A percentile compares a stretch with the other conserved stretches of the same genome.
Evolutionary conservation across 2,329 filamentous ascomycete genomes (phyloP).

Genomic region (Aspergillus versicolor): DNA sequence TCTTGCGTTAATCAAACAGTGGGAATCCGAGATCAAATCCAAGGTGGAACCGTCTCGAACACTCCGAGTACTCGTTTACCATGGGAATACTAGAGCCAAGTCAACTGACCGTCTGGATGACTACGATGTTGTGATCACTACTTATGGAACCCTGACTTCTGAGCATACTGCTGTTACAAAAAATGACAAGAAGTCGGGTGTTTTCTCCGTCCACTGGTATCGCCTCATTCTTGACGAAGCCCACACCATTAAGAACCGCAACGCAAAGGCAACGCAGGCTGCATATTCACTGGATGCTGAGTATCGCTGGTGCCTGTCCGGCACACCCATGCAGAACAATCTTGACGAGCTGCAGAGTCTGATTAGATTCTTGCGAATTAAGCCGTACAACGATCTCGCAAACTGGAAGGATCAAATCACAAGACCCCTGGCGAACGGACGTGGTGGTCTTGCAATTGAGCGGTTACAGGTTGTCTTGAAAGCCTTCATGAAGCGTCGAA

Average conservation of each 20-base stretch:
- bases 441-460: constrained; percentile 83
- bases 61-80: constrained; percentile 83
- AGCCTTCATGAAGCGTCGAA: constrained; percentile 98
- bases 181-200: constrained; percentile 68
- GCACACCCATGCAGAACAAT: constrained; percentile 98
- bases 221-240: constrained; percentile 94
- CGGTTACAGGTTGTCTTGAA: constrained; percentile 81
- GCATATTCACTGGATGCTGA: constrained; percentile 81
- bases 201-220: constrained; percentile 93
- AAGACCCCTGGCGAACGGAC: constrained; percentile 81
- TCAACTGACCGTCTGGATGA: constrained; percentile 70
- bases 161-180: constrained; percentile 74
- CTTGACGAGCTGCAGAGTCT: constrained; percentile 93
- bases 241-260: constrained; percentile 97
- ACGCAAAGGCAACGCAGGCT: constrained; percentile 91
- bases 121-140: constrained; percentile 96
- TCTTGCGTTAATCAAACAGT: constrained; percentile 91
- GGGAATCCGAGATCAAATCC: constrained; percentile 88
- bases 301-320: constrained; percentile 94
- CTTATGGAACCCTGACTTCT: constrained; percentile 91
- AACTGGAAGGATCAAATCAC: constrained; percentile 93
- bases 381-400: constrained; percentile 80
- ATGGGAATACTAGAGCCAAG: constrained; percentile 83
- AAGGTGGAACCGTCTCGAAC: constrained; percentile 70
- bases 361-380: constrained; percentile 87